A percentile compares a stretch with the other conserved stretches of the same genome.
phyloP scores from a whole-genome alignment of 108 stramenopile species.

The Chaetoceros tenuissimus region DNA sequence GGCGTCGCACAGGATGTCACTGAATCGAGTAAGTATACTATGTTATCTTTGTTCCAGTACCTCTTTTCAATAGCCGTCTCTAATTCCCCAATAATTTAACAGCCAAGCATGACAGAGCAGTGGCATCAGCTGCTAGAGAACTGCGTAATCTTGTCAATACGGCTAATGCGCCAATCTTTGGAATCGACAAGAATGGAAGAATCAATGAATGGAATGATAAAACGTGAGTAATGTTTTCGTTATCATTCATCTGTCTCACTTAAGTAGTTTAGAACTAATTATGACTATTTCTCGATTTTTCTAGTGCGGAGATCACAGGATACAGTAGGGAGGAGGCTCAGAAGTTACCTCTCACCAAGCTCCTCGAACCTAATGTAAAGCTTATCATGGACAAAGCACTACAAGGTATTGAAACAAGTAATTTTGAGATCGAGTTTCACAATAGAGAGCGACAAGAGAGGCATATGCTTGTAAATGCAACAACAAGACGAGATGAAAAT shows the following conservation, averaged over 20 bases:
- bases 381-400: constrained; percentile 45
- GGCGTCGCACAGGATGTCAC: constrained; percentile 60
- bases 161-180: constrained; percentile 58
- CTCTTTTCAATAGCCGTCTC: no score
- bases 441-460: constrained; percentile 39
- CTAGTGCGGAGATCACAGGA: constrained; percentile 51
- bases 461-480: constrained; percentile 41
- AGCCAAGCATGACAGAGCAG: constrained; percentile 16
- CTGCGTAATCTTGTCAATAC: constrained; percentile 39
- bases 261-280: no score
- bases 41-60: no score
- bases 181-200: constrained; percentile 35
- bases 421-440: constrained; percentile 56
- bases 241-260: no score
- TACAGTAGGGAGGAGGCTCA: constrained; percentile 57
- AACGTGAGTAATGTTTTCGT: no score
- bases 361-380: constrained; percentile 51
- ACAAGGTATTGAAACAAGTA: constrained; percentile 50
- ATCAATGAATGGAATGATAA: constrained; percentile 58
- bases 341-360: constrained; percentile 40
- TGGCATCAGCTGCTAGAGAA: constrained; percentile 24
- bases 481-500: constrained; percentile 34
- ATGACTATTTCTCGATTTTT: no score
- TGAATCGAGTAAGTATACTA: no score
- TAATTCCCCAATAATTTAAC: no score